Percentiles rank a stretch among this genome's conserved stretches.
phyloP scores from a whole-genome alignment of 2,329 filamentous ascomycete species.

The Ascochyta clinopodiicola region DNA sequence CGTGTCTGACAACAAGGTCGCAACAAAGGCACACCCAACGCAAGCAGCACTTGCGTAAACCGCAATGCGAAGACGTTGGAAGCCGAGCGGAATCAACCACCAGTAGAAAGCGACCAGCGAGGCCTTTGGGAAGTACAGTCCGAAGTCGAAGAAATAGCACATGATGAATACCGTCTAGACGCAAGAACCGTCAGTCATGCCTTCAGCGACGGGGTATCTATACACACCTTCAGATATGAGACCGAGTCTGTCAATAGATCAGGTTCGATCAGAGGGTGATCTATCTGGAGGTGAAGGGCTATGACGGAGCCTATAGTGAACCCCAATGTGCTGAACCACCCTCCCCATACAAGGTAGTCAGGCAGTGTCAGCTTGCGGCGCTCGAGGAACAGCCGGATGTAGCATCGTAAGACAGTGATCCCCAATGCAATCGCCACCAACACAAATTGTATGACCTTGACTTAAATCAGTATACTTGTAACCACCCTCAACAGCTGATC shows the following conservation, averaged over 20 bases:
- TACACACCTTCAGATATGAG: slow-evolving; percentile 22
- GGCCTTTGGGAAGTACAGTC: slow-evolving; percentile 30
- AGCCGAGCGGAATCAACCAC: slow-evolving; percentile 32
- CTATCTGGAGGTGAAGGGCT: slow-evolving; percentile 24
- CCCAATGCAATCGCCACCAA: slow-evolving; percentile 24
- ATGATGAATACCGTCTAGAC: slow-evolving; percentile 27
- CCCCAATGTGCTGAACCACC: slow-evolving; percentile 27
- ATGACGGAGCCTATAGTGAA: slow-evolving; percentile 26
- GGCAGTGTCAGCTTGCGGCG: slow-evolving; percentile 21
- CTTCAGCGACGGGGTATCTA: background rate
- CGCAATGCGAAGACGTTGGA: slow-evolving; percentile 25
- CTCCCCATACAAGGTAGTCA: slow-evolving; percentile 32
- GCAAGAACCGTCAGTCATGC: background rate
- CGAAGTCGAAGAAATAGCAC: slow-evolving; percentile 30
- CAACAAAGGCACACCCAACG: slow-evolving; percentile 18
- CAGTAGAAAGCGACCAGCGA: slow-evolving; percentile 32
- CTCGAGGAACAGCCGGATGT: slow-evolving; percentile 23
- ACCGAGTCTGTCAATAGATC: slow-evolving; percentile 25
- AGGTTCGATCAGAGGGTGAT: slow-evolving; percentile 24
- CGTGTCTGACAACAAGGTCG: slow-evolving; percentile 25
- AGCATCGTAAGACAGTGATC: slow-evolving; percentile 27
- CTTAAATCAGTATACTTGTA: background rate
- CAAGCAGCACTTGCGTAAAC: slow-evolving; percentile 19
- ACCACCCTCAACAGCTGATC: background rate
- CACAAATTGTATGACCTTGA: slow-evolving; percentile 21